These are phyloP conservation scores for Acacia acuminata DNA, from an alignment of 306 rosid species.

Conservation along the genomic window DNA sequence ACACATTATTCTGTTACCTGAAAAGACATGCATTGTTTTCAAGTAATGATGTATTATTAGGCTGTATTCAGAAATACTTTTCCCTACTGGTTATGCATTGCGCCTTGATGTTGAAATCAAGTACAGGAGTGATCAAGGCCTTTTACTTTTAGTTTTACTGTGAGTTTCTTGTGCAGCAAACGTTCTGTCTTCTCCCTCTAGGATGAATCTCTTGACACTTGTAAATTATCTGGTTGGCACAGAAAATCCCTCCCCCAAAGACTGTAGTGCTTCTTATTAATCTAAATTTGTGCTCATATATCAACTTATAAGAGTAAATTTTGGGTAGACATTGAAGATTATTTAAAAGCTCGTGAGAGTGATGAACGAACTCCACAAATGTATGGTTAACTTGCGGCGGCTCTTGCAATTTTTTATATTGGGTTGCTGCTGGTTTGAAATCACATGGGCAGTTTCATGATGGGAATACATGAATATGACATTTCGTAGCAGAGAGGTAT, in stretches of 20 bases:
- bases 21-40: constrained; percentile 50
- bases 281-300: not conserved
- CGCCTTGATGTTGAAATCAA: not conserved
- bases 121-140: not conserved
- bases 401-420: not conserved
- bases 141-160: not conserved
- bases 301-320: too few relatives aligned
- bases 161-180: not conserved
- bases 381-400: not conserved
- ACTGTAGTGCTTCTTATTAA: not conserved
- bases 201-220: not conserved
- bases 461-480: not conserved
- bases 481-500: too few relatives aligned
- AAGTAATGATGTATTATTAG: not conserved
- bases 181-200: not conserved
- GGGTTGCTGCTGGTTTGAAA: not conserved
- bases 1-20: constrained; percentile 69
- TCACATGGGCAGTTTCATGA: not conserved
- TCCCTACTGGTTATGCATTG: not conserved
- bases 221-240: too few relatives aligned
- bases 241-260: too few relatives aligned
- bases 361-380: not conserved
- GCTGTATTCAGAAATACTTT: too few relatives aligned
- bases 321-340: not conserved
- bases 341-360: not conserved